Base-by-base conservation (phyloP, 805 yeast species). In the Lachancea quebecensis region DNA sequence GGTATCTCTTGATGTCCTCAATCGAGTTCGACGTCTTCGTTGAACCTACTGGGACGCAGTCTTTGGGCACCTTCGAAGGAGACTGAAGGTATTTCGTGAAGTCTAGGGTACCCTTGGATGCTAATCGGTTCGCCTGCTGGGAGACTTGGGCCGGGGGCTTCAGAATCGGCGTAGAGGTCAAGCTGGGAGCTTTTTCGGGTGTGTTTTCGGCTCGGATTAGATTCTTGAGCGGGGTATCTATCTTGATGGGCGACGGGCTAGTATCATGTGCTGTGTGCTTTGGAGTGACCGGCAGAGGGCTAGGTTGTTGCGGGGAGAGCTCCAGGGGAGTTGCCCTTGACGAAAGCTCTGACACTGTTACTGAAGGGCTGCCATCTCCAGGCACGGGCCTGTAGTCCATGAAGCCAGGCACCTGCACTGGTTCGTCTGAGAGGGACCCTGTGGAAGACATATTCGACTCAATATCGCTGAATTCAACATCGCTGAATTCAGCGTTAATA, bases 221-320 rank as follows among this genome's bases (percentile, higher is more conserved):
- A 38, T 54, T 54, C 38, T 56, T 57, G 16, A 58, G 52, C 12
- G 62, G 61, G 2, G 62, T 54, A 11, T 56, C 55, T 14, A 58
- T 44, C 14, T 50, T 52, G 33, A 56, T 49, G 2, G 57, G 54
- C 11, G 56, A 49, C 14, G 50, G 46, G 38, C 35, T 37, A 11
- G 16, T 39, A 14, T 16, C 41, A 31, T 29, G 35, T 15, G 18
- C 8, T 27, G 35, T 36, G 35, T 17, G 27, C 27, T 31, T 38
- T 15, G 36, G 46, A 31, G 39, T 39, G 33, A 32, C 18, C 3
- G 35, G 35, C 12, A 29, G 10, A 7, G 36, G 36, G 10, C 25
- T 21, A 21, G 42, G 10, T 18, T 15, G 41, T 29, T 28, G 15
- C 10, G 15, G 15, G 5, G 32, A 15, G 9, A n/a, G 14, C n/a